A percentile compares a stretch with the other conserved stretches of the same genome.
Evolutionary conservation across 225 moss, liverwort and hornwort species (phyloP).

Genomic region (Marchantia paleacea): DNA sequence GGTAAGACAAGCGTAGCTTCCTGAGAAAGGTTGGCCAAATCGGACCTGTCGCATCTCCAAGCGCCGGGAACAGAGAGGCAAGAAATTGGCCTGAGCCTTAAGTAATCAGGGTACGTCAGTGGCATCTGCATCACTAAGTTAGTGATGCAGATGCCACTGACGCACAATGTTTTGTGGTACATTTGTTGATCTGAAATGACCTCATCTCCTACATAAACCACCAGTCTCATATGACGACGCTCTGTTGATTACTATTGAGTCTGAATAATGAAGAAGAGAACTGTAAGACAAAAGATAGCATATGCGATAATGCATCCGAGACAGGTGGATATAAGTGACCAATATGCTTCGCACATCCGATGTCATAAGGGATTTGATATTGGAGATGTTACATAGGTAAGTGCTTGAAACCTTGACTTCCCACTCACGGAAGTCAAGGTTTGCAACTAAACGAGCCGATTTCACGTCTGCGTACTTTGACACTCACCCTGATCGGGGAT

Average conservation of each 20-base stretch:
- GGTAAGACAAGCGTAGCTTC: no score
- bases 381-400: slow-evolving; percentile 2
- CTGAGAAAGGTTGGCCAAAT: no score
- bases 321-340: neutral
- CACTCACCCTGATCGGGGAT: neutral
- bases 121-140: no score
- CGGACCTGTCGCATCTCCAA: no score
- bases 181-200: neutral
- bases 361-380: neutral
- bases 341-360: slow-evolving; percentile 6
- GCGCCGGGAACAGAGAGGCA: no score
- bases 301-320: neutral
- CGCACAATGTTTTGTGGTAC: no score
- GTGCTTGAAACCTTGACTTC: neutral
- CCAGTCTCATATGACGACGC: no score
- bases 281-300: neutral
- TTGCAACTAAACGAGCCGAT: neutral
- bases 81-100: no score
- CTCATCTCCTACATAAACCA: neutral
- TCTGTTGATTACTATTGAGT: neutral
- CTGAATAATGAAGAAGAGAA: neutral
- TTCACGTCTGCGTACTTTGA: neutral
- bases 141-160: no score
- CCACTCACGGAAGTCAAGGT: neutral
- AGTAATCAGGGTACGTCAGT: no score